phyloP scores from a whole-genome alignment of 768 basidiomycete genomes.

The Gyrodon lividus region DNA sequence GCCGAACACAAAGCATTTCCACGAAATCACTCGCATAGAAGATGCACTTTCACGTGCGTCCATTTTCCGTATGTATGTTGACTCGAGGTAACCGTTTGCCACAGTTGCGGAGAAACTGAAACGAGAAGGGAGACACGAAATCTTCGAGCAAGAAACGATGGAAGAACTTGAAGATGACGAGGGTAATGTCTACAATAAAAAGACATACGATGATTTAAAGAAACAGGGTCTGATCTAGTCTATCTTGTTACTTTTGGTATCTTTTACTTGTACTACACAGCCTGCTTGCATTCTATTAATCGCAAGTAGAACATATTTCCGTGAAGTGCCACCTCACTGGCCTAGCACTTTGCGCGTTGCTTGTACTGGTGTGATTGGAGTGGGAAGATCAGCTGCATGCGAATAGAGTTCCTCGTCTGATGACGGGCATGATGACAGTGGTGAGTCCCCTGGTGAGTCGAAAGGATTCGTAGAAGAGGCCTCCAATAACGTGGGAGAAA shows the following conservation, averaged over 20 bases:
- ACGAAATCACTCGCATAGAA: slow-evolving; percentile 95
- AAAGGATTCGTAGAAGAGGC: slow-evolving; percentile 62
- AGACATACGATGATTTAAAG: slow-evolving; percentile 97
- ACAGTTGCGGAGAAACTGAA: slow-evolving; percentile 97
- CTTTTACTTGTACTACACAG: slow-evolving; percentile 3
- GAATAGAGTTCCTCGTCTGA: slow-evolving; percentile 84
- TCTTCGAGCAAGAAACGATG: slow-evolving; percentile 91
- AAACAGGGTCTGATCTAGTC: slow-evolving; percentile 84
- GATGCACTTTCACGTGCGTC: slow-evolving; percentile 90
- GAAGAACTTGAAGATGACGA: slow-evolving; percentile 98
- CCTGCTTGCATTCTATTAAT: slow-evolving; percentile 1
- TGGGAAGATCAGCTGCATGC: slow-evolving; percentile 67
- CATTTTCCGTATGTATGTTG: neutral
- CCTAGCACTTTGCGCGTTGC: slow-evolving; percentile 8
- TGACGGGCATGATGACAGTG: slow-evolving; percentile 72
- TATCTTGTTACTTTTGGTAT: neutral
- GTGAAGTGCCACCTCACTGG: slow-evolving; percentile 10
- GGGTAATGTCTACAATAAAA: slow-evolving; percentile 96
- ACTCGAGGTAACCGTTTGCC: neutral
- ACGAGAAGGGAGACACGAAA: slow-evolving; percentile 92
- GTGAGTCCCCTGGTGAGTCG: slow-evolving; percentile 63
- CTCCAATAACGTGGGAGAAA: slow-evolving; percentile 43
- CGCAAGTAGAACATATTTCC: neutral
- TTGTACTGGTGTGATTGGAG: slow-evolving; percentile 54
- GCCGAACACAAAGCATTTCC: slow-evolving; percentile 98